These are phyloP conservation scores for Globomyces pollinis-pini DNA, from an alignment of 192 early-diverging fungal species.

Conservation along the genomic window DNA sequence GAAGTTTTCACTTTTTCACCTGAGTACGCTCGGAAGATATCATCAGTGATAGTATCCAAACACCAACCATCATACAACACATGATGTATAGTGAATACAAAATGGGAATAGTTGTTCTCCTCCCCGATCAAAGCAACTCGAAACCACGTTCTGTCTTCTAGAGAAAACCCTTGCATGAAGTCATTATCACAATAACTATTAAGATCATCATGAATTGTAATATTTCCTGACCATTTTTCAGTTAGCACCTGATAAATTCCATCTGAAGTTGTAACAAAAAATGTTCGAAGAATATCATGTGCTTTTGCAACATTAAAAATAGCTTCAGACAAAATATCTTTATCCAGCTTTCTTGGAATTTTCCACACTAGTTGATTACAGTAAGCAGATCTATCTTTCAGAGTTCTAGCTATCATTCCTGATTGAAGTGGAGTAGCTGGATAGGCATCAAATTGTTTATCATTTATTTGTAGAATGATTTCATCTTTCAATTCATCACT, in stretches of 20 bases:
- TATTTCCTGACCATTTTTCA: no score
- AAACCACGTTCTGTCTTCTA: background rate
- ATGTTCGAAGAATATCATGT: background rate
- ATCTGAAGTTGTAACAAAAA: background rate
- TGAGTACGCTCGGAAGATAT: background rate
- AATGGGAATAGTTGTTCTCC: background rate
- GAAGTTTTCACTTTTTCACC: background rate
- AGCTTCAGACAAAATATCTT: background rate
- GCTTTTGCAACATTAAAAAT: background rate
- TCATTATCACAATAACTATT: no score
- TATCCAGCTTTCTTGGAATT: background rate
- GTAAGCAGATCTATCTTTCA: background rate
- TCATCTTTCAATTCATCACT: background rate
- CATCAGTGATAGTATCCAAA: background rate
- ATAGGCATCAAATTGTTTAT: background rate
- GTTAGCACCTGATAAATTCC: constrained; percentile 5
- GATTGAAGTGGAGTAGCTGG: constrained; percentile 8
- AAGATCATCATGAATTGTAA: no score
- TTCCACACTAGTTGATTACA: background rate
- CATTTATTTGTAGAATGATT: background rate
- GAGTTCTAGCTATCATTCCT: background rate
- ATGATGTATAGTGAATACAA: constrained; percentile 13
- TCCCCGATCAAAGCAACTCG: background rate
- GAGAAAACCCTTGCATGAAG: background rate
- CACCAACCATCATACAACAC: constrained; percentile 15